These are phyloP conservation scores for Sarocladium strictum DNA, from an alignment of 2,329 filamentous ascomycete genomes.

Conservation along the genomic window DNA sequence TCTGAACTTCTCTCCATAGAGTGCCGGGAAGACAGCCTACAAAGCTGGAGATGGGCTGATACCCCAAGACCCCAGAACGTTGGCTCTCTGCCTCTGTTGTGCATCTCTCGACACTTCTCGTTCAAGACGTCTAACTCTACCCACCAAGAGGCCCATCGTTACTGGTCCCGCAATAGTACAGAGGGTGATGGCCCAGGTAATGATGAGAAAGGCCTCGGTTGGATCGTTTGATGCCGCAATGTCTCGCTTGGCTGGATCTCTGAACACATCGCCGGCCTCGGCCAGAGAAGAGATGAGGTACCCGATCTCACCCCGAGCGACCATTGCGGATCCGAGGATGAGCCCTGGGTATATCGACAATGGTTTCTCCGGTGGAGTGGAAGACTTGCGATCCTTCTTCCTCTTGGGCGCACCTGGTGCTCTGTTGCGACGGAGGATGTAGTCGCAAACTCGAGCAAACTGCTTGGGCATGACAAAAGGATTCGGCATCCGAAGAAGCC, in stretches of 20 bases:
- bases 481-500: conserved; percentile 36
- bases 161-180: conserved; percentile 49
- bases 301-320: conserved; percentile 73
- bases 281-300: conserved; percentile 69
- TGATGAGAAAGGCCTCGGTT: conserved; percentile 44
- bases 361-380: conserved; percentile 31
- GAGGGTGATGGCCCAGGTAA: conserved; percentile 49
- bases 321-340: conserved; percentile 64
- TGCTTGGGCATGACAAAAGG: conserved; percentile 2
- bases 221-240: neutral
- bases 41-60: neutral
- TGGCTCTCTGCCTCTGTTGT: neutral
- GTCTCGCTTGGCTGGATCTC: neutral
- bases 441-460: neutral
- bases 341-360: conserved; percentile 60
- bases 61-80: neutral
- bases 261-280: conserved; percentile 43
- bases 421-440: neutral
- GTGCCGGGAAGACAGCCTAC: neutral
- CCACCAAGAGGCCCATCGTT: conserved; percentile 39
- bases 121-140: conserved; percentile 32
- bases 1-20: neutral
- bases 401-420: neutral
- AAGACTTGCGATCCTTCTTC: neutral
- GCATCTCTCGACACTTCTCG: neutral